Base-by-base conservation (phyloP, 1,284 basidiomycete species). In the Porodaedalea pini region DNA sequence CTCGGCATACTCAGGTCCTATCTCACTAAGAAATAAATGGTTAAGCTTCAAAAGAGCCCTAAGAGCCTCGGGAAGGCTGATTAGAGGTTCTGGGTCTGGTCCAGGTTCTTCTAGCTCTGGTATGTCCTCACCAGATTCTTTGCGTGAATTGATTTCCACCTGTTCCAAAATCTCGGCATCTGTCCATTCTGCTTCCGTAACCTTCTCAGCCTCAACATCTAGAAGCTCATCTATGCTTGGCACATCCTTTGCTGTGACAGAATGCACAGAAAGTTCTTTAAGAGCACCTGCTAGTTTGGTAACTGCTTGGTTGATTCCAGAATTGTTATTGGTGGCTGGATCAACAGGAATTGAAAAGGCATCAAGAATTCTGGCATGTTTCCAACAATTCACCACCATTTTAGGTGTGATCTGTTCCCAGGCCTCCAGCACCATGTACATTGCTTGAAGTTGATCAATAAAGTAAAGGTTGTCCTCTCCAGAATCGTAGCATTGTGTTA, bases 301-400 rank as follows among this genome's bases (percentile, higher is more conserved):
- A 36, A 50, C 21, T 17, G 48, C 48, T 19, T 50, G 15, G 11
- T 6, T 50, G 19, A 36, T 19, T 34, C 31, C 48, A 19, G 48
- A 17, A 50, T 50, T 31, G 29, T 48, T 31, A n/a, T 48, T 48
- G 15, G 36, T 17, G 17, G 50, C 13, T 32, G 19, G 2, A 71
- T 55, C 66, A 66, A 73, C 0, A 65, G 27, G 2, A 13, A 17
- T 48, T 11, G 37, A 17, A 13, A 17, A 39, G 19, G 13, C 19
- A 11, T 39, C 37, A 17, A 39, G n/a, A n/a, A n/a, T n/a, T n/a
- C n/a, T n/a, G n/a, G n/a, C n/a, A n/a, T n/a, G n/a, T n/a, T n/a
- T n/a, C n/a, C n/a, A n/a, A n/a, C n/a, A n/a, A n/a, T n/a, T n/a
- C n/a, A n/a, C n/a, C n/a, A n/a, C n/a, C n/a, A n/a, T n/a, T n/a